Evolutionary conservation across 345 rosid genomes (phyloP).

Genomic region (Anastatica hierochuntica): DNA sequence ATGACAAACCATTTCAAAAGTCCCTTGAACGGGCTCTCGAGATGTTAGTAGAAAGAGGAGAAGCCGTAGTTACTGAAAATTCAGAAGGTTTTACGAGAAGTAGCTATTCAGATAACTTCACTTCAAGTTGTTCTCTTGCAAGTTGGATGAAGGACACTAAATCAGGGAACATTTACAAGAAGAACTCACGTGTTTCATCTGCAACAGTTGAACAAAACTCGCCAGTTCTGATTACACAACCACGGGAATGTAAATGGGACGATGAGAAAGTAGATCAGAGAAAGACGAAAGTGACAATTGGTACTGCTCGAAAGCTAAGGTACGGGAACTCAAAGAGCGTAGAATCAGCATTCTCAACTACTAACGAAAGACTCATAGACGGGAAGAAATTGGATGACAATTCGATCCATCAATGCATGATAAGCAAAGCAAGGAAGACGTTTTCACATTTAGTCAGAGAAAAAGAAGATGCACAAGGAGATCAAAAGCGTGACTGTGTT

Average conservation of each 20-base stretch:
- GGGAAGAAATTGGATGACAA: background rate
- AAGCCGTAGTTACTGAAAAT: background rate
- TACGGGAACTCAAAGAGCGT: constrained; percentile 1
- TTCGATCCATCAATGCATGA: background rate
- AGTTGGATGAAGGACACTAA: background rate
- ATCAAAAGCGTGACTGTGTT: background rate
- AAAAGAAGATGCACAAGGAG: constrained; percentile 26
- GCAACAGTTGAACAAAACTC: constrained; percentile 1
- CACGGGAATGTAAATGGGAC: constrained; percentile 6
- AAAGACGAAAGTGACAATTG: background rate
- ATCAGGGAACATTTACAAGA: background rate
- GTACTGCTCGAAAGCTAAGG: constrained; percentile 22
- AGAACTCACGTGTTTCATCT: background rate
- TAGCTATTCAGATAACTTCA: constrained; percentile 19
- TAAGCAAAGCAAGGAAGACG: constrained; percentile 26
- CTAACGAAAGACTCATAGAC: background rate
- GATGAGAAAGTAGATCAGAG: constrained; percentile 12
- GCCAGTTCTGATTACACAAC: constrained; percentile 26
- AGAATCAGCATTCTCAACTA: constrained; percentile 2
- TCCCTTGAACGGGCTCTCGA: constrained; percentile 45
- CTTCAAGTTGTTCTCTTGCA: background rate
- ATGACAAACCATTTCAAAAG: too few species aligned
- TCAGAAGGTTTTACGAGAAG: background rate
- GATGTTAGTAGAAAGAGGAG: constrained; percentile 39
- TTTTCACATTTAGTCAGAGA: constrained; percentile 57